phyloP scores from a whole-genome alignment of 306 rosid species.

The Cucumis melo region DNA sequence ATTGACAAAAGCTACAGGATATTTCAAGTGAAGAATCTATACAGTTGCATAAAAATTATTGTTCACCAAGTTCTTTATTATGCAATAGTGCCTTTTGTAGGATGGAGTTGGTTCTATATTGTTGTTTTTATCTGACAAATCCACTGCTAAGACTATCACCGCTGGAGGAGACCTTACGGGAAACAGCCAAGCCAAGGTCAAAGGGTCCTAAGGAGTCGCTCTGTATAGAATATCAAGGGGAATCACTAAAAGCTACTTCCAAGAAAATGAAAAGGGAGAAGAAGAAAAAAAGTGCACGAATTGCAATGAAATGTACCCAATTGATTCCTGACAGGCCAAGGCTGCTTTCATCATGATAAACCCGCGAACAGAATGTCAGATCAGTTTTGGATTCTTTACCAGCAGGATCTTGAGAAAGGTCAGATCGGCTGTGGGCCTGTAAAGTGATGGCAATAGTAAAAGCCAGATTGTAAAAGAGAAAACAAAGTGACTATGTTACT shows the following conservation, averaged over 20 bases:
- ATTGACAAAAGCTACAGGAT: background rate
- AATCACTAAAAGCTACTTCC: background rate
- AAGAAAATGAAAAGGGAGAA: background rate
- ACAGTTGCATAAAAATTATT: background rate
- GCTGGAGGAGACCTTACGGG: conserved; percentile 27
- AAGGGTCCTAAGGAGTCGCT: conserved; percentile 69
- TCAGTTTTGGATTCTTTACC: conserved; percentile 28
- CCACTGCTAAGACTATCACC: conserved; percentile 29
- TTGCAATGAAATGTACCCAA: conserved; percentile 43
- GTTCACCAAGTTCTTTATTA: background rate
- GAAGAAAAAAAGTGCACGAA: background rate
- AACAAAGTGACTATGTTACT: no score
- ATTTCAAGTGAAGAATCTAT: conserved; percentile 1
- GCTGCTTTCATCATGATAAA: conserved; percentile 53
- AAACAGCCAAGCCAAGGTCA: conserved; percentile 55
- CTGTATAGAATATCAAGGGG: conserved; percentile 25
- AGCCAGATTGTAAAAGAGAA: no score
- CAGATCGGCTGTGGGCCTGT: conserved; percentile 34
- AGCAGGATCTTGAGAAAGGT: conserved; percentile 23
- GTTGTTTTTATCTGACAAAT: conserved; percentile 36
- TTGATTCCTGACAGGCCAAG: conserved; percentile 73
- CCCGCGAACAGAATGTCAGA: conserved; percentile 22
- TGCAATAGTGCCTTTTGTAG: background rate
- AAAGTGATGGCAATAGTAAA: background rate
- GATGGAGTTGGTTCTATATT: background rate